Percentiles rank a stretch among this genome's conserved stretches.
Conservation (phyloP, 2,329 filamentous ascomycete genomes). For the Furcasterigmium furcatum region DNA sequence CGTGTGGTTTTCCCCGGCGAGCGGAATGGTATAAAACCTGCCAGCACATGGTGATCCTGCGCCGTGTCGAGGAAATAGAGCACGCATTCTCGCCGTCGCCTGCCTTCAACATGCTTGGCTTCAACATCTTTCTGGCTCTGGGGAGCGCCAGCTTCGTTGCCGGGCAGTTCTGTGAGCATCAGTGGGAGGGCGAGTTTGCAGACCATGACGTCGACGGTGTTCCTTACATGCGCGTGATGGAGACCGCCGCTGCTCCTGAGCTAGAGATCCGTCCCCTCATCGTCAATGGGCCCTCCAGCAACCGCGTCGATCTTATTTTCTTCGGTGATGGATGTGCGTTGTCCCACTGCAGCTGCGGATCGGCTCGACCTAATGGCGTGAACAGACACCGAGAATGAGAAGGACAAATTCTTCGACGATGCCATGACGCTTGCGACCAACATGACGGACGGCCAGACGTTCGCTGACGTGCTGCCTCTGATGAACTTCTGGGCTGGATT, state of each 20-base stretch:
- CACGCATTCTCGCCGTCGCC: too few relatives aligned
- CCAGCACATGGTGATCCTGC: too few relatives aligned
- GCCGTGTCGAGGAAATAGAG: too few relatives aligned
- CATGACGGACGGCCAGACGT: constrained; percentile 23
- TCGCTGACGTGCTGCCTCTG: constrained; percentile 20
- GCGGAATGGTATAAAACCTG: too few relatives aligned
- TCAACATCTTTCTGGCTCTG: constrained; percentile 11
- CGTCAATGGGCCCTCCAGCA: constrained; percentile 22
- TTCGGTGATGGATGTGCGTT: constrained; percentile 24
- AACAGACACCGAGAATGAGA: constrained; percentile 22
- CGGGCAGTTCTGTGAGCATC: constrained; percentile 23
- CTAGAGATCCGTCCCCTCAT: constrained; percentile 25
- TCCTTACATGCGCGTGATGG: constrained; percentile 14
- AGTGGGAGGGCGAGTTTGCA: constrained; percentile 23
- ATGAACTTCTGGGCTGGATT: constrained; percentile 27
- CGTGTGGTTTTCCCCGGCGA: too few relatives aligned
- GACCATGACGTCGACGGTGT: constrained; percentile 15
- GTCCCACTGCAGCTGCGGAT: not conserved
- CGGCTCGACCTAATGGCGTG: not conserved
- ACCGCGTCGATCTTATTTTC: constrained; percentile 25
- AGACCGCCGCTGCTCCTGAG: constrained; percentile 17
- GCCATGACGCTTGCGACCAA: constrained; percentile 20
- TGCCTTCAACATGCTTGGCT: constrained; percentile 4
- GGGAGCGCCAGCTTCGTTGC: constrained; percentile 6
- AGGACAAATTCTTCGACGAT: constrained; percentile 25